Evolutionary conservation across 2,329 filamentous ascomycete genomes (phyloP).

Genomic region (Alternaria triticimaculans): DNA sequence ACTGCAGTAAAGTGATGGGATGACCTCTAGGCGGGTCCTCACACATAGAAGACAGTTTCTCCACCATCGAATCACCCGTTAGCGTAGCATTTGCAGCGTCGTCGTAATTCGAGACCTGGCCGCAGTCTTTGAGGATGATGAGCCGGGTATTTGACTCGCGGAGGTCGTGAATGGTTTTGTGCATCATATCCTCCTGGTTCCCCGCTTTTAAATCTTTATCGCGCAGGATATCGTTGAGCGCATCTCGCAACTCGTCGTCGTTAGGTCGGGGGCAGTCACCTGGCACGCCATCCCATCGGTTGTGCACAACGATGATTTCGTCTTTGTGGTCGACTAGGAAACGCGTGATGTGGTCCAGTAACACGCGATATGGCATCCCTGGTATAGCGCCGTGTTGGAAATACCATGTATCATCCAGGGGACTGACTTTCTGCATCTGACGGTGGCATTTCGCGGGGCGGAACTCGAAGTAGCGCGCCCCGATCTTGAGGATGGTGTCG

Average conservation of each 20-base stretch:
- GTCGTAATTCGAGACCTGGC: conserved; percentile 43
- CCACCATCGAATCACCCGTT: conserved; percentile 38
- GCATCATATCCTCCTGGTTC: conserved; percentile 37
- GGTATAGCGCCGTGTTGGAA: conserved; percentile 61
- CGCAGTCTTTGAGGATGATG: conserved; percentile 30
- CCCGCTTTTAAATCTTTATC: conserved; percentile 29
- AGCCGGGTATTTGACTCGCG: conserved; percentile 34
- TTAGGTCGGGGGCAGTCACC: conserved; percentile 54
- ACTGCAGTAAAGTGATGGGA: conserved; percentile 49
- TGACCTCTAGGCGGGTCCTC: conserved; percentile 26
- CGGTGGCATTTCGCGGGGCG: conserved; percentile 57
- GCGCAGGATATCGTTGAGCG: conserved; percentile 44
- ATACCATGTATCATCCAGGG: conserved; percentile 56
- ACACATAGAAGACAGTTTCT: conserved; percentile 29
- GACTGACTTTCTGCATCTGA: conserved; percentile 45
- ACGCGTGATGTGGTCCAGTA: conserved; percentile 51
- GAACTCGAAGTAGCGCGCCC: conserved; percentile 62
- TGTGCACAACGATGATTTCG: conserved; percentile 59
- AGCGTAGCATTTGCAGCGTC: conserved; percentile 43
- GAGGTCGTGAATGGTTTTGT: conserved; percentile 31
- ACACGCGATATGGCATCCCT: conserved; percentile 56
- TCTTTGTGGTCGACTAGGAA: conserved; percentile 53
- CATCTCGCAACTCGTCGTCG: conserved; percentile 50
- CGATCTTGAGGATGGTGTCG: conserved; percentile 54
- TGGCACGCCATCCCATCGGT: conserved; percentile 60